A percentile compares a stretch with the other conserved stretches of the same genome.
Conservation (phyloP, 192 early-diverging fungal species). For the Backusella sp. region DNA sequence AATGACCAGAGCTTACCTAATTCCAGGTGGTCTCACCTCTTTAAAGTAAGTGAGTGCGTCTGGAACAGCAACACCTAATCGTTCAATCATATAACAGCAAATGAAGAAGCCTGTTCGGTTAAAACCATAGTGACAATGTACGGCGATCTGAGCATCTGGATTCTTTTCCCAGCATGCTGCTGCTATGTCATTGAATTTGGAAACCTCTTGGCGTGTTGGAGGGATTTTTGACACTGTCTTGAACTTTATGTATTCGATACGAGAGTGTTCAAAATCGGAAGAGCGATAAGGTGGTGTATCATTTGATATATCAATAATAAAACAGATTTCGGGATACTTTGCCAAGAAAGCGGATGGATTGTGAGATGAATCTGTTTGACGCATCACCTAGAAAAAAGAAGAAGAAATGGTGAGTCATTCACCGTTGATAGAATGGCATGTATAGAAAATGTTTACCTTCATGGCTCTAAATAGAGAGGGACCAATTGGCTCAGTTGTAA, state of each 20-base stretch:
- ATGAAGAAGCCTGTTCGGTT: constrained; percentile 58
- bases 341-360: constrained; percentile 50
- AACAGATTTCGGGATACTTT: constrained; percentile 48
- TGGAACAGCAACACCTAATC: constrained; percentile 42
- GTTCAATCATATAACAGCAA: constrained; percentile 55
- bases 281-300: constrained; percentile 52
- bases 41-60: constrained; percentile 50
- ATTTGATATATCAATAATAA: constrained; percentile 54
- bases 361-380: constrained; percentile 54
- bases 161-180: constrained; percentile 43
- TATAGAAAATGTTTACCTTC: constrained; percentile 34
- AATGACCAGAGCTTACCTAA: constrained; percentile 32
- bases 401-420: background rate
- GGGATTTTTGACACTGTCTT: constrained; percentile 53
- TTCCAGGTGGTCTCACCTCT: constrained; percentile 46
- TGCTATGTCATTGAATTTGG: constrained; percentile 40
- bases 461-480: constrained; percentile 48
- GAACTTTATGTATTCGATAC: constrained; percentile 48
- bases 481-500: constrained; percentile 40
- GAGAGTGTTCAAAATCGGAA: constrained; percentile 52
- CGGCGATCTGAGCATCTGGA: constrained; percentile 51
- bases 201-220: constrained; percentile 44
- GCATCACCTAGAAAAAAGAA: constrained; percentile 37
- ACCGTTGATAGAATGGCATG: background rate
- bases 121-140: constrained; percentile 61